A percentile compares a stretch with the other conserved stretches of the same genome.
Conservation (phyloP, 2,329 filamentous ascomycete genomes). For the Karstenula rhodostoma region DNA sequence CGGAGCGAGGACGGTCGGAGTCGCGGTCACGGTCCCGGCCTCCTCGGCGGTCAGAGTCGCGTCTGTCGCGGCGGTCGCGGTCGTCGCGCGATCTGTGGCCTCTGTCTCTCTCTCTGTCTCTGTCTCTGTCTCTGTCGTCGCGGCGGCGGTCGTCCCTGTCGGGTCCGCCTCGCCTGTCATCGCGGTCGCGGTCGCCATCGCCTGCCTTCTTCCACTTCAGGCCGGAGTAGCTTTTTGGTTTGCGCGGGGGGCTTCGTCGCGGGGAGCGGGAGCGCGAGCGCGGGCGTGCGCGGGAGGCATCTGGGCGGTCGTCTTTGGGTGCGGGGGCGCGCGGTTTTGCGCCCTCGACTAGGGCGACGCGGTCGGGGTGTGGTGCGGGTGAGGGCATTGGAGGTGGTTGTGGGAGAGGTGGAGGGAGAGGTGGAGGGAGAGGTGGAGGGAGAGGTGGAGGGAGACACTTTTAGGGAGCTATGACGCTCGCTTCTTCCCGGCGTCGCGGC, state of each 20-base stretch:
- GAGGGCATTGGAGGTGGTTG: conserved; percentile 22
- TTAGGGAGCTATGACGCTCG: conserved; percentile 24
- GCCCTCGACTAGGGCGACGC: conserved; percentile 20
- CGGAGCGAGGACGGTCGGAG: conserved; percentile 36
- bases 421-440: background rate
- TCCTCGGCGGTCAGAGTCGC: conserved; percentile 19
- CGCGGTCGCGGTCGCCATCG: conserved; percentile 52
- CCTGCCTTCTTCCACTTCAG: conserved; percentile 65
- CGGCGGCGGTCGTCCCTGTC: conserved; percentile 28
- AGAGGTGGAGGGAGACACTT: background rate
- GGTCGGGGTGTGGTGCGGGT: conserved; percentile 20
- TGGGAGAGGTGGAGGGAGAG: background rate
- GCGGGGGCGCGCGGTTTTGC: conserved; percentile 21
- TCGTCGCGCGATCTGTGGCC: conserved; percentile 49
- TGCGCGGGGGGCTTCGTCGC: conserved; percentile 35
- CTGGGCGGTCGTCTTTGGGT: conserved; percentile 12
- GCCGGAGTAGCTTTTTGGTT: conserved; percentile 56
- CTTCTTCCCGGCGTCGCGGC: conserved; percentile 24
- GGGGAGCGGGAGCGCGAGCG: conserved; percentile 37
- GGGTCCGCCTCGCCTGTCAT: conserved; percentile 16
- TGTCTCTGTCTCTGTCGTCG: conserved; percentile 12
- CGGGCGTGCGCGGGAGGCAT: conserved; percentile 23
- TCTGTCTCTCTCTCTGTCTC: conserved; percentile 38
- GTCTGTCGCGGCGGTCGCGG: conserved; percentile 20
- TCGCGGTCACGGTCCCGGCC: conserved; percentile 12